Percentiles rank a stretch among this genome's conserved stretches.
phyloP scores from a whole-genome alignment of 352 stramenopile species.

The Aphanomyces euteiches region DNA sequence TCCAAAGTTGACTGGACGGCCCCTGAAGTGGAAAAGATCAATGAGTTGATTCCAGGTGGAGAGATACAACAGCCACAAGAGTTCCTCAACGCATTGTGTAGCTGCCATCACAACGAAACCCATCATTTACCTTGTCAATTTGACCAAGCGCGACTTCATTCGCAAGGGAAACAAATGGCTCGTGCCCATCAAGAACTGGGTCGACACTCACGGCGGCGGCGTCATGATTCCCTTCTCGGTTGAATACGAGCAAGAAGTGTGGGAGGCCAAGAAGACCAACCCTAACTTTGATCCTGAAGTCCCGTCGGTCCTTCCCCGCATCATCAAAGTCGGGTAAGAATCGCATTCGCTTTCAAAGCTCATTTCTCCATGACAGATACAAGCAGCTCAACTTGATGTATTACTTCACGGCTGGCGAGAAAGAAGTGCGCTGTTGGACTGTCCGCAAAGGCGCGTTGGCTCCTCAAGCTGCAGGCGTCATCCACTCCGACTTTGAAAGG shows the following conservation, averaged over 20 bases:
- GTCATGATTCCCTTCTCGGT: constrained; percentile 91
- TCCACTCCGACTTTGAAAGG: constrained; percentile 90
- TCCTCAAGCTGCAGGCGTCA: constrained; percentile 76
- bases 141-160: constrained; percentile 89
- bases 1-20: constrained; percentile 59
- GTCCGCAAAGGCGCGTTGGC: constrained; percentile 27
- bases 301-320: constrained; percentile 70
- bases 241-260: constrained; percentile 86
- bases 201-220: constrained; percentile 82
- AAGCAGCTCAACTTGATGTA: constrained; percentile 90
- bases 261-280: constrained; percentile 42
- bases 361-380: constrained; percentile 40
- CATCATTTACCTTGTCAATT: constrained; percentile 92
- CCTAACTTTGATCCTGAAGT: constrained; percentile 32
- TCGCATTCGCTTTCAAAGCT: neutral
- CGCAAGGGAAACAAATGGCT: constrained; percentile 91
- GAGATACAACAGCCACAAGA: neutral
- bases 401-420: constrained; percentile 87
- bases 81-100: neutral
- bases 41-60: constrained; percentile 50
- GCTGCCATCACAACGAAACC: constrained; percentile 76
- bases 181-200: constrained; percentile 85
- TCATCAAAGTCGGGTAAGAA: constrained; percentile 79
- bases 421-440: constrained; percentile 92
- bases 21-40: constrained; percentile 73